Evolutionary conservation across 352 stramenopile genomes (phyloP).

Genomic region (Phytophthora citricola): DNA sequence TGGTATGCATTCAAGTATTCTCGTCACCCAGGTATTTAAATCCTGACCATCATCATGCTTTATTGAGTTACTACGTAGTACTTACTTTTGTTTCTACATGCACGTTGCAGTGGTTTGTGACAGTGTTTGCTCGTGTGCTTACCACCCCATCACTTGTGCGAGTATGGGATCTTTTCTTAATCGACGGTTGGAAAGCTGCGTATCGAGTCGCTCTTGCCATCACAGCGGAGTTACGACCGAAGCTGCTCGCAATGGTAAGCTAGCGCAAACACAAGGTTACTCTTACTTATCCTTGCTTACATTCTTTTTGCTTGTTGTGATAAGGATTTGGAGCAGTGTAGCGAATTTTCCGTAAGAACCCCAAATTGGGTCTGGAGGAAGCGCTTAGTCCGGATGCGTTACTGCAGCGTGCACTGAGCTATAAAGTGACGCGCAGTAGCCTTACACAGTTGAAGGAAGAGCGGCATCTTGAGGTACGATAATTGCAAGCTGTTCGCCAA

Average conservation of each 20-base stretch:
- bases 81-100: slow-evolving; percentile 1
- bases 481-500: background rate
- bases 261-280: background rate
- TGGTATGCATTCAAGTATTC: slow-evolving; percentile 82
- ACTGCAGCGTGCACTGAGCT: slow-evolving; percentile 51
- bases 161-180: slow-evolving; percentile 77
- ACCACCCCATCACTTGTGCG: slow-evolving; percentile 47
- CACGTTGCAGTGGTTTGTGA: slow-evolving; percentile 79
- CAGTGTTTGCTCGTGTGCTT: slow-evolving; percentile 77
- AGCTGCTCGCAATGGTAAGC: slow-evolving; percentile 64
- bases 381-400: slow-evolving; percentile 47
- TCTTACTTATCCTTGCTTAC: background rate
- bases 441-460: slow-evolving; percentile 73
- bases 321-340: slow-evolving; percentile 80
- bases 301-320: background rate
- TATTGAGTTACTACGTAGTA: background rate
- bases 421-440: slow-evolving; percentile 70
- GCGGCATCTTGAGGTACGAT: slow-evolving; percentile 66
- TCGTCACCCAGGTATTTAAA: slow-evolving; percentile 69
- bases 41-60: background rate
- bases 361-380: slow-evolving; percentile 54
- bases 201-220: slow-evolving; percentile 77
- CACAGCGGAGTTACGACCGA: slow-evolving; percentile 57
- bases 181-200: slow-evolving; percentile 83
- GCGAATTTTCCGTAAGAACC: slow-evolving; percentile 74